These are phyloP conservation scores for Floccularia luteovirens DNA, from an alignment of 768 basidiomycete genomes.

Conservation along the genomic window DNA sequence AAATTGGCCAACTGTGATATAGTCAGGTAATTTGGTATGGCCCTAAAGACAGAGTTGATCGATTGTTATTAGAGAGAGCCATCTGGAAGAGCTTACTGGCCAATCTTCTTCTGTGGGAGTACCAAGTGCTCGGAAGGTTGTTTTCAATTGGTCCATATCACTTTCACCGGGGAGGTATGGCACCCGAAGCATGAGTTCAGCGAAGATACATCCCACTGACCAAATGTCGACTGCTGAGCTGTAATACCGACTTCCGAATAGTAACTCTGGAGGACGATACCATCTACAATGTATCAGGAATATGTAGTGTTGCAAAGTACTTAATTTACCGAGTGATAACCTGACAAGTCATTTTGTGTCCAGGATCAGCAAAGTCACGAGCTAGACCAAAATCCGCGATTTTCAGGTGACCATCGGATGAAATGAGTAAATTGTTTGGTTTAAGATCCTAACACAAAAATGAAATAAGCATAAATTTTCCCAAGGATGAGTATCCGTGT, in stretches of 20 bases:
- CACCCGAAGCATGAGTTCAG: constrained; percentile 92
- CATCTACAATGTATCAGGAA: constrained; percentile 46
- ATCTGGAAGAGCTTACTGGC: constrained; percentile 55
- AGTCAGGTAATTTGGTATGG: constrained; percentile 86
- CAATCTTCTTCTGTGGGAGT: constrained; percentile 97
- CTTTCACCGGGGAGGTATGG: constrained; percentile 94
- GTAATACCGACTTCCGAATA: constrained; percentile 89
- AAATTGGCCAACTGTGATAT: constrained; percentile 79
- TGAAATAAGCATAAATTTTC: neutral
- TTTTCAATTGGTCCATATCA: constrained; percentile 96
- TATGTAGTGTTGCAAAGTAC: constrained; percentile 4
- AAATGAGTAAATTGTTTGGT: constrained; percentile 95
- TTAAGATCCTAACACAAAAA: constrained; percentile 73
- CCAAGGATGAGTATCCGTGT: constrained; percentile 9
- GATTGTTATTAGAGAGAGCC: neutral
- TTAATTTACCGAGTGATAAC: constrained; percentile 88
- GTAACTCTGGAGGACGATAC: constrained; percentile 95
- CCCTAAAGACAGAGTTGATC: constrained; percentile 43
- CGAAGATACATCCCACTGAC: constrained; percentile 98
- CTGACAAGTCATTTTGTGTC: constrained; percentile 95
- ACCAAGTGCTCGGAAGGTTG: constrained; percentile 89
- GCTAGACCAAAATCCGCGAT: constrained; percentile 99
- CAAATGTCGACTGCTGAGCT: constrained; percentile 91
- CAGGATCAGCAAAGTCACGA: constrained; percentile 91
- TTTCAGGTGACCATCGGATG: constrained; percentile 87